phyloP scores from a whole-genome alignment of 495 filamentous ascomycete genomes.

The Penicillium nucicola region DNA sequence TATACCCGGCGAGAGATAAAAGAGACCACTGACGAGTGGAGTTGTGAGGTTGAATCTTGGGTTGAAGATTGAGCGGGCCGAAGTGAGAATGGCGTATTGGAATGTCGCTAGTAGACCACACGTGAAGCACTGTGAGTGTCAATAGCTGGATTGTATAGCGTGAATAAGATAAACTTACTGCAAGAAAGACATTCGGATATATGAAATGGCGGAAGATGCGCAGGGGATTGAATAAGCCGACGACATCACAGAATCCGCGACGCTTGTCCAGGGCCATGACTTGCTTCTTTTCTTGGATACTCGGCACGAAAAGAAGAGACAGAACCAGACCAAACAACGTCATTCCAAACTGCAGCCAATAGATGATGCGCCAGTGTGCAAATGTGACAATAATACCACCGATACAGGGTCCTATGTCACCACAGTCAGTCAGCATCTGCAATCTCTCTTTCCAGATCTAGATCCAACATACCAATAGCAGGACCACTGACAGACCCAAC shows the following conservation, averaged over 20 bases:
- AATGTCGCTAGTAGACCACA: constrained; percentile 64
- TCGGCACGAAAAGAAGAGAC: constrained; percentile 39
- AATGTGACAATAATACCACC: constrained; percentile 56
- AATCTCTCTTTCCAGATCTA: neutral
- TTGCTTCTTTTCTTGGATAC: constrained; percentile 19
- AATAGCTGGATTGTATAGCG: neutral
- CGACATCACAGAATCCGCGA: constrained; percentile 5
- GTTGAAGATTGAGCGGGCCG: constrained; percentile 70
- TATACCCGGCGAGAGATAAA: constrained; percentile 72
- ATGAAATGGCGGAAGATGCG: constrained; percentile 32
- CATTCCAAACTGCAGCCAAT: constrained; percentile 57
- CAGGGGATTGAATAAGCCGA: constrained; percentile 38
- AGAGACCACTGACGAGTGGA: constrained; percentile 66
- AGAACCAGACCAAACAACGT: constrained; percentile 37
- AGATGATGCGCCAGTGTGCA: constrained; percentile 53
- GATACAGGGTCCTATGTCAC: constrained; percentile 37
- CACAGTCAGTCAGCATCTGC: constrained; percentile 1
- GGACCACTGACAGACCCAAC: constrained; percentile 53
- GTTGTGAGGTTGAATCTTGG: constrained; percentile 67
- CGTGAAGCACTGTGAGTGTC: constrained; percentile 47
- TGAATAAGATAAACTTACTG: constrained; percentile 20
- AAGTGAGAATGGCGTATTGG: constrained; percentile 69
- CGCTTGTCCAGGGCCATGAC: neutral
- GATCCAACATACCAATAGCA: constrained; percentile 46
- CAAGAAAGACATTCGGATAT: constrained; percentile 41